Conservation (phyloP, 768 basidiomycete species). For the Candolleomyces eurysporus region DNA sequence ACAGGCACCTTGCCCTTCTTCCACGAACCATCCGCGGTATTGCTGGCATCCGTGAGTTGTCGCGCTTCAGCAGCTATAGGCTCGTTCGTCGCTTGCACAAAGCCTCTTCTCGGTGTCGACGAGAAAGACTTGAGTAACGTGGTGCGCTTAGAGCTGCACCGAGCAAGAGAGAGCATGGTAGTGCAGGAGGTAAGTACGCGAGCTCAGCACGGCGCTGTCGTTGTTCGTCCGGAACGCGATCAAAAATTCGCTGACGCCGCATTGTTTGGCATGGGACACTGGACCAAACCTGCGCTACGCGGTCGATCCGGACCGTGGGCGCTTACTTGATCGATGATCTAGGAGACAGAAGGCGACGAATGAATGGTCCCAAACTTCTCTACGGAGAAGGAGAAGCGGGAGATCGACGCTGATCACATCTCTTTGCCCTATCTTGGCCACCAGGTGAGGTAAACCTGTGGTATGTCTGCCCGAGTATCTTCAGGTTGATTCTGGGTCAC, state of each 20-base stretch:
- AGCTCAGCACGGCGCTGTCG: not conserved
- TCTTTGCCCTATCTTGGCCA: too few relatives aligned
- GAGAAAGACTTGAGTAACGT: not conserved
- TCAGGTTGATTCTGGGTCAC: too few relatives aligned
- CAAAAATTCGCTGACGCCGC: constrained; percentile 3
- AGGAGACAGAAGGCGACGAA: too few relatives aligned
- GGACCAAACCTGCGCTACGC: not conserved
- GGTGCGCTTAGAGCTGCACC: not conserved
- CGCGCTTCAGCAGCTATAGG: not conserved
- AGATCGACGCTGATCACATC: too few relatives aligned
- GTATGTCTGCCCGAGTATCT: too few relatives aligned
- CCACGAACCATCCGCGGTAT: constrained; percentile 4
- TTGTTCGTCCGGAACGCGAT: not conserved
- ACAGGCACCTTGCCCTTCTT: constrained; percentile 30
- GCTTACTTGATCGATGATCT: too few relatives aligned
- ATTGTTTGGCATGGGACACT: not conserved
- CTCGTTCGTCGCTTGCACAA: not conserved
- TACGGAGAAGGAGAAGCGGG: too few relatives aligned
- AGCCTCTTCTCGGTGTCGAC: not conserved
- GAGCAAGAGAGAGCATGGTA: too few relatives aligned
- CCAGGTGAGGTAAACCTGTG: too few relatives aligned
- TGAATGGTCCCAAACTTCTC: too few relatives aligned
- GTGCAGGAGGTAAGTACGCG: too few relatives aligned
- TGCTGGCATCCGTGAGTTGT: not conserved
- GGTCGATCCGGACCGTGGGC: too few relatives aligned